Conservation (phyloP, 2,329 filamentous ascomycete genomes). For the Lachnum nothofagi region DNA sequence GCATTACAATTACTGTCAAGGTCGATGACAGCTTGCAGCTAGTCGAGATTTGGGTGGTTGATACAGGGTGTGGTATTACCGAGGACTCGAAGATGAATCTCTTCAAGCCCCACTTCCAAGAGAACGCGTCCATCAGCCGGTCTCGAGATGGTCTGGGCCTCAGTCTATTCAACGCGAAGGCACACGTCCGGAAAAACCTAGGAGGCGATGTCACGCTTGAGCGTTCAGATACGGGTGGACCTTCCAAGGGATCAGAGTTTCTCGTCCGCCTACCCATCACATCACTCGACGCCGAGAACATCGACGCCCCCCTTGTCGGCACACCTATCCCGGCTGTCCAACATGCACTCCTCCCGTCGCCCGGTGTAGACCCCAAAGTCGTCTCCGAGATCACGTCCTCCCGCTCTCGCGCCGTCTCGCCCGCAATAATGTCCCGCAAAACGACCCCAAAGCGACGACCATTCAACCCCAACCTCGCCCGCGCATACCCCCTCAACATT, state of each 20-base stretch:
- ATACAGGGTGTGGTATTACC: slow-evolving; percentile 65
- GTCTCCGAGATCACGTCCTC: neutral
- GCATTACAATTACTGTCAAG: slow-evolving; percentile 54
- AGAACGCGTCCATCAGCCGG: slow-evolving; percentile 63
- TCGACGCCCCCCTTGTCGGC: slow-evolving; percentile 21
- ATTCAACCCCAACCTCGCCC: slow-evolving; percentile 54
- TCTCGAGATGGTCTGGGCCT: slow-evolving; percentile 64
- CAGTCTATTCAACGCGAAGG: slow-evolving; percentile 67
- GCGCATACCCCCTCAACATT: slow-evolving; percentile 59
- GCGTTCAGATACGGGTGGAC: slow-evolving; percentile 56
- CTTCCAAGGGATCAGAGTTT: slow-evolving; percentile 60
- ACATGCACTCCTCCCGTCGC: slow-evolving; percentile 2
- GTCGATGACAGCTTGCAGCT: slow-evolving; percentile 48
- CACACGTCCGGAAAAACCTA: slow-evolving; percentile 57
- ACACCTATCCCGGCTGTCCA: slow-evolving; percentile 18
- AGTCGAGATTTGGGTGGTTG: slow-evolving; percentile 56
- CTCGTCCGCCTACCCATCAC: slow-evolving; percentile 56
- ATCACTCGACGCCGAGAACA: slow-evolving; percentile 13
- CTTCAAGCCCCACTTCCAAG: slow-evolving; percentile 65
- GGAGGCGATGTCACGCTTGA: slow-evolving; percentile 63
- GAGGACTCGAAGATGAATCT: slow-evolving; percentile 60
- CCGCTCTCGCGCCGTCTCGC: slow-evolving; percentile 1
- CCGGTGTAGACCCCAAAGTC: slow-evolving; percentile 4
- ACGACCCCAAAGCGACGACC: slow-evolving; percentile 10
- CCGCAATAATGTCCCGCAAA: neutral